A percentile compares a stretch with the other conserved stretches of the same genome.
Conservation (phyloP, 1,284 basidiomycete species). For the Melampsora larici-populina region DNA sequence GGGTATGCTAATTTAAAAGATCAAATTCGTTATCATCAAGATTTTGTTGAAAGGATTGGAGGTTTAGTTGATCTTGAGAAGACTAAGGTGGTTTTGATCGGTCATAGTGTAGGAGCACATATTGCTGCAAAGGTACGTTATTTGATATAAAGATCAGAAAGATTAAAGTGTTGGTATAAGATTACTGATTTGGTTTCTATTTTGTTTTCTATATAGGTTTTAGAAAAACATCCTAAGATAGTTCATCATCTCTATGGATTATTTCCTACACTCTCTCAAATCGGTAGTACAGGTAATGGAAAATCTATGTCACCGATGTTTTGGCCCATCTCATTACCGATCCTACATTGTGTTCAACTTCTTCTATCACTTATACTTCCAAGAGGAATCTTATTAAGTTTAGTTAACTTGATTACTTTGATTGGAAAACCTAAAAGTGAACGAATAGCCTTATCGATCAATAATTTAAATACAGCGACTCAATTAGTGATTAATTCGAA, state of each 20-base stretch:
- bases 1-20: constrained; percentile 1
- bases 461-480: constrained; percentile 1
- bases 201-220: neutral
- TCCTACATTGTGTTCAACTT: constrained; percentile 17
- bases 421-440: neutral
- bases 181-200: too few species aligned
- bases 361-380: constrained; percentile 3
- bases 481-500: constrained; percentile 28
- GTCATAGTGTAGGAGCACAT: constrained; percentile 36
- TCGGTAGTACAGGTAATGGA: constrained; percentile 31
- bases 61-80: neutral
- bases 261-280: constrained; percentile 37
- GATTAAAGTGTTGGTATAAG: too few species aligned
- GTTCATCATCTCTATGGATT: constrained; percentile 28
- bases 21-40: constrained; percentile 28
- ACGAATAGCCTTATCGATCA: neutral
- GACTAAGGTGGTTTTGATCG: constrained; percentile 32
- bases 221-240: constrained; percentile 27
- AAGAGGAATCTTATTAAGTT: neutral
- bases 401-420: neutral
- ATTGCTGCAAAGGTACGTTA: constrained; percentile 35
- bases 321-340: constrained; percentile 30
- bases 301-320: constrained; percentile 21
- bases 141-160: too few species aligned
- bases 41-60: constrained; percentile 7